Percentiles rank a stretch among this genome's conserved stretches.
Evolutionary conservation across 352 stramenopile species (phyloP).

Genomic region (Phytophthora constricta): DNA sequence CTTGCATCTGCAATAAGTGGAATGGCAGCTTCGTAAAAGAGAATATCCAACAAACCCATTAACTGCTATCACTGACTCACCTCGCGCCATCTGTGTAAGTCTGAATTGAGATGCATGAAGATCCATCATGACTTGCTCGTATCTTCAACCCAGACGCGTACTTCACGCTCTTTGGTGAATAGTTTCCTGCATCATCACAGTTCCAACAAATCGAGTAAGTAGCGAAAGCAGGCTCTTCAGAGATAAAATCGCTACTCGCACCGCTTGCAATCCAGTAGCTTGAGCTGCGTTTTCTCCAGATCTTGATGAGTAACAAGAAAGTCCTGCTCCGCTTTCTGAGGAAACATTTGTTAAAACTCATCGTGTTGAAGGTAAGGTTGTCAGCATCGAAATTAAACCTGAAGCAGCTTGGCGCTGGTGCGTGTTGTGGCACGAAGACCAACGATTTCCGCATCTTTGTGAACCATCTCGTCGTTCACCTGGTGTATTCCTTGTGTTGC

Average conservation of each 20-base stretch:
- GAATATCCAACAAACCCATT: background rate
- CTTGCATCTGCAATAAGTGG: constrained; percentile 53
- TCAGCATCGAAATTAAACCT: constrained; percentile 38
- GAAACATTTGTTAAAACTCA: background rate
- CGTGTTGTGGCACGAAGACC: constrained; percentile 67
- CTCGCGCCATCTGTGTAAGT: constrained; percentile 66
- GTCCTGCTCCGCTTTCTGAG: constrained; percentile 75
- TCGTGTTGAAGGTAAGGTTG: background rate
- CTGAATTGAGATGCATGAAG: constrained; percentile 78
- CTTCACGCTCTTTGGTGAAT: constrained; percentile 57
- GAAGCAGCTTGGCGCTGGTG: constrained; percentile 75
- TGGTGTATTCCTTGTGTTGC: constrained; percentile 50
- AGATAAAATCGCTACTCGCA: constrained; percentile 16
- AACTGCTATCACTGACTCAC: constrained; percentile 27
- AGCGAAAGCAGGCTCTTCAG: background rate
- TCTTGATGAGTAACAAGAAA: constrained; percentile 71
- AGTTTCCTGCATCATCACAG: constrained; percentile 42
- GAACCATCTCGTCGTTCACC: constrained; percentile 63
- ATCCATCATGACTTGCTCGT: constrained; percentile 88
- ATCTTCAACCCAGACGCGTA: constrained; percentile 79
- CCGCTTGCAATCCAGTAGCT: constrained; percentile 73
- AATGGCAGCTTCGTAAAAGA: background rate
- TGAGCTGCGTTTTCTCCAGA: constrained; percentile 70
- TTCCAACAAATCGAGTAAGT: background rate
- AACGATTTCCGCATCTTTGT: constrained; percentile 75